phyloP scores from a whole-genome alignment of 371 early-diverging fungal species.

The Apophysomyces variabilis region DNA sequence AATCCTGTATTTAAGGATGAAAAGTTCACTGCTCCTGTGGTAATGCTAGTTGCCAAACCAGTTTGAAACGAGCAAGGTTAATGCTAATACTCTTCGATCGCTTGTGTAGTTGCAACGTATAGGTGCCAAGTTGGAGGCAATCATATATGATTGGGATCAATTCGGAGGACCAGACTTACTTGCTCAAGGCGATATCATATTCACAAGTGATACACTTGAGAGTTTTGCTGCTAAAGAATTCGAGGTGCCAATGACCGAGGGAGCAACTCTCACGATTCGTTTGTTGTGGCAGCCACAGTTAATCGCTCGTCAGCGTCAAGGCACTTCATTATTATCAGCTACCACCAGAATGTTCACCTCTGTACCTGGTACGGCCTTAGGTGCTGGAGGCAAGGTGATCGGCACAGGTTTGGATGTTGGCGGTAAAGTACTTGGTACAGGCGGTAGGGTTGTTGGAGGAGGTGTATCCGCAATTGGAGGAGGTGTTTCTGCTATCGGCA shows the following conservation, averaged over 20 bases:
- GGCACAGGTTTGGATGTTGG: conserved; percentile 33
- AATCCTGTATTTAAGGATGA: conserved; percentile 77
- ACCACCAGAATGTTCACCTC: conserved; percentile 23
- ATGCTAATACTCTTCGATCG: background rate
- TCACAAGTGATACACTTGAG: conserved; percentile 21
- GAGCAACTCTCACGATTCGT: conserved; percentile 23
- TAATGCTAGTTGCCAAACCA: conserved; percentile 28
- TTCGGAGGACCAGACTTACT: conserved; percentile 58
- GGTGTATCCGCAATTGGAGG: conserved; percentile 18
- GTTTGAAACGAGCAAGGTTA: background rate
- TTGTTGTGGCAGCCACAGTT: conserved; percentile 41
- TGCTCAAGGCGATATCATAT: conserved; percentile 31
- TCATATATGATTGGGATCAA: conserved; percentile 81
- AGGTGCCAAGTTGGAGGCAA: conserved; percentile 53
- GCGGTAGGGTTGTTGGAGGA: conserved; percentile 20
- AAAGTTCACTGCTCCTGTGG: conserved; percentile 63
- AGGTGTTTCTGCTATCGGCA: conserved; percentile 29
- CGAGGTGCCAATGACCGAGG: conserved; percentile 19
- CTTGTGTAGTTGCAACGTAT: conserved; percentile 36
- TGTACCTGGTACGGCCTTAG: conserved; percentile 20
- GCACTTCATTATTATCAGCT: conserved; percentile 27
- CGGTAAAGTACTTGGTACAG: conserved; percentile 28
- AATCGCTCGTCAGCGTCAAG: conserved; percentile 28
- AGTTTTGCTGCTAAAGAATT: conserved; percentile 25
- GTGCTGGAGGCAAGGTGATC: conserved; percentile 19